Percentiles rank a stretch among this genome's conserved stretches.
phyloP scores from a whole-genome alignment of 441 rosid species.

The Theobroma grandiflorum region DNA sequence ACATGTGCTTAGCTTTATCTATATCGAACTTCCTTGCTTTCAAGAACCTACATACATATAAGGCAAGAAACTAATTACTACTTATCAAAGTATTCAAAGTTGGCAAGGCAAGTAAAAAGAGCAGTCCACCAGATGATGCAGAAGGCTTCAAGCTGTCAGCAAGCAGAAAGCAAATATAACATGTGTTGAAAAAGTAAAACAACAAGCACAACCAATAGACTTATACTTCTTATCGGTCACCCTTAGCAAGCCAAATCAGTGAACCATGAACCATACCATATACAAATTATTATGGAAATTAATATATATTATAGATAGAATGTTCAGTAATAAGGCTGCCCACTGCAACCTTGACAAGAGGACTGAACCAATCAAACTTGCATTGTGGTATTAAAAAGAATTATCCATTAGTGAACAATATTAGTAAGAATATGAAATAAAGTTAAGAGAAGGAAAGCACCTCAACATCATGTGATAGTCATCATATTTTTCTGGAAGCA shows the following conservation, averaged over 20 bases:
- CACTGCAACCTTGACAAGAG: neutral
- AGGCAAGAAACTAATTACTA: conserved; percentile 6
- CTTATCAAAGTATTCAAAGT: conserved; percentile 2
- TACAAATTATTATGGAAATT: conserved; percentile 4
- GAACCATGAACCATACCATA: conserved; percentile 4
- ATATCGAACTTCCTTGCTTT: conserved; percentile 97
- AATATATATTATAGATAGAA: neutral
- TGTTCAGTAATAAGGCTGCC: neutral
- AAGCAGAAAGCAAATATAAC: neutral
- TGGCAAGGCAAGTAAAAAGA: conserved; percentile 4
- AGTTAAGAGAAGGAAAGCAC: conserved; percentile 37
- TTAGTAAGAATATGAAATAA: conserved; percentile 3
- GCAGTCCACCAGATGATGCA: neutral
- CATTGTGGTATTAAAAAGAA: neutral
- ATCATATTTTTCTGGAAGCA: conserved; percentile 77
- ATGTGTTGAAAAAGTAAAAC: neutral
- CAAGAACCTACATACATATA: conserved; percentile 65
- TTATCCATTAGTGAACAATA: neutral
- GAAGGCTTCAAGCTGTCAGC: conserved; percentile 12
- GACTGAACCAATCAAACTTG: neutral
- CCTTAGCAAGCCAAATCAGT: conserved; percentile 9
- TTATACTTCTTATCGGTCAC: neutral
- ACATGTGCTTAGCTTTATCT: conserved; percentile 98
- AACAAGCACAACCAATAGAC: neutral
- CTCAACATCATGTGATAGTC: conserved; percentile 97